Evolutionary conservation across 2,329 filamentous ascomycete genomes (phyloP).

Genomic region (Alternaria brassicae): DNA sequence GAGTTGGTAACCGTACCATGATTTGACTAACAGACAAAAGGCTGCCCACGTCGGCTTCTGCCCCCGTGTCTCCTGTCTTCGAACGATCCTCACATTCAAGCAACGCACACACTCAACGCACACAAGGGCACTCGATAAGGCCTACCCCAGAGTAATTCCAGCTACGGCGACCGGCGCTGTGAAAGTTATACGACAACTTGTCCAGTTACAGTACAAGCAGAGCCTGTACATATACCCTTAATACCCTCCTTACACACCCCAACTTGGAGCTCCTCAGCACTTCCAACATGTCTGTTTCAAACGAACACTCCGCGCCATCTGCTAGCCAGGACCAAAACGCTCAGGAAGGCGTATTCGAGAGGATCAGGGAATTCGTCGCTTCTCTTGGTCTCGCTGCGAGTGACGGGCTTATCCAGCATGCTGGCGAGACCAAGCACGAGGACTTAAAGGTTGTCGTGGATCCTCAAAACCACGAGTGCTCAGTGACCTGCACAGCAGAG

Average conservation of each 20-base stretch:
- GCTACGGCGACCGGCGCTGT: neutral
- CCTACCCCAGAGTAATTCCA: neutral
- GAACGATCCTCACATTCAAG: conserved; percentile 1
- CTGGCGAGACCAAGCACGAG: conserved; percentile 39
- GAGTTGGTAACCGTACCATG: neutral
- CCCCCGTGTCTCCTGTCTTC: conserved; percentile 16
- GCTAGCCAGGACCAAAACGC: conserved; percentile 11
- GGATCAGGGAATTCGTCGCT: conserved; percentile 32
- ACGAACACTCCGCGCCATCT: conserved; percentile 5
- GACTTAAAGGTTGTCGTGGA: conserved; percentile 30
- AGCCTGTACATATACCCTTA: neutral
- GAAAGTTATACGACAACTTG: neutral
- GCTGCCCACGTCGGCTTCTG: conserved; percentile 29
- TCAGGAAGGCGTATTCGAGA: conserved; percentile 23
- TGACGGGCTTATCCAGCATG: conserved; percentile 37
- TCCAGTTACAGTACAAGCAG: conserved; percentile 1
- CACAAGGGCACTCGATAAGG: neutral
- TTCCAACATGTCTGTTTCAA: conserved; percentile 22
- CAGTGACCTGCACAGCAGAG: conserved; percentile 17
- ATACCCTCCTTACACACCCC: neutral
- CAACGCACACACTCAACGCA: conserved; percentile 7
- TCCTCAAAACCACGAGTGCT: conserved; percentile 29
- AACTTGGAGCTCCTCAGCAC: neutral
- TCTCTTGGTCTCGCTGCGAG: conserved; percentile 31
- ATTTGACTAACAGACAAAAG: conserved; percentile 16